Evolutionary conservation across 805 yeast species (phyloP).

Genomic region (Yamadazyma paraphyllophila): DNA sequence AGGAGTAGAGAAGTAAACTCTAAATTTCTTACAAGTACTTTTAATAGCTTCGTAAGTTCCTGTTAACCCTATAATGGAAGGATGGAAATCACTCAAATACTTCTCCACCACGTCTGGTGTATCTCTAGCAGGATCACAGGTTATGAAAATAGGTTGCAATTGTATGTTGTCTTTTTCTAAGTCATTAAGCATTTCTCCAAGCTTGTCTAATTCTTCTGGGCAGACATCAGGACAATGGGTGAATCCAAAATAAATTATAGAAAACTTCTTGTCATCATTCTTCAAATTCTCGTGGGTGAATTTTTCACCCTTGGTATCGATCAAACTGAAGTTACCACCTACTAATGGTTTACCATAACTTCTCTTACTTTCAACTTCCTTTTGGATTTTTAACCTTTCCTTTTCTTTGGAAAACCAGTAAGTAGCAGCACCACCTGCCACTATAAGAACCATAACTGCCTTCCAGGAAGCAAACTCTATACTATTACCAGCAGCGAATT

Average conservation of each 20-base stretch:
- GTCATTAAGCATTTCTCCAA: slow-evolving; percentile 67
- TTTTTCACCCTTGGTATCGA: slow-evolving; percentile 64
- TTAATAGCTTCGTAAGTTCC: slow-evolving; percentile 87
- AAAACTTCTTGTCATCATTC: slow-evolving; percentile 51
- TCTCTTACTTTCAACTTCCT: slow-evolving; percentile 79
- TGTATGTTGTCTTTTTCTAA: slow-evolving; percentile 53
- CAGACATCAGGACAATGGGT: slow-evolving; percentile 98
- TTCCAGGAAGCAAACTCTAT: slow-evolving; percentile 85
- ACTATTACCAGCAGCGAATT: slow-evolving; percentile 38
- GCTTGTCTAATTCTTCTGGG: slow-evolving; percentile 94
- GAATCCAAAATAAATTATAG: slow-evolving; percentile 91
- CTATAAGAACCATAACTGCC: slow-evolving; percentile 64
- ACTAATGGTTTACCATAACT: slow-evolving; percentile 90
- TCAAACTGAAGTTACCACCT: slow-evolving; percentile 83
- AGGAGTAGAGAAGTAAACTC: slow-evolving; percentile 98
- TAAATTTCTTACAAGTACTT: slow-evolving; percentile 78
- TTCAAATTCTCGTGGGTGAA: slow-evolving; percentile 77
- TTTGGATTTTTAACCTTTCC: slow-evolving; percentile 66
- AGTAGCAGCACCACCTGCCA: slow-evolving; percentile 70
- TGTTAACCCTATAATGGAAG: slow-evolving; percentile 83
- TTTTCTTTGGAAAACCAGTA: slow-evolving; percentile 75
- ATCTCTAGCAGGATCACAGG: slow-evolving; percentile 97
- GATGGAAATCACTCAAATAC: slow-evolving; percentile 87
- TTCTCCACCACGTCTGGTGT: slow-evolving; percentile 79
- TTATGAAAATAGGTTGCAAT: slow-evolving; percentile 84